Conservation (phyloP, 345 rosid species). For the Ricinus communis region DNA sequence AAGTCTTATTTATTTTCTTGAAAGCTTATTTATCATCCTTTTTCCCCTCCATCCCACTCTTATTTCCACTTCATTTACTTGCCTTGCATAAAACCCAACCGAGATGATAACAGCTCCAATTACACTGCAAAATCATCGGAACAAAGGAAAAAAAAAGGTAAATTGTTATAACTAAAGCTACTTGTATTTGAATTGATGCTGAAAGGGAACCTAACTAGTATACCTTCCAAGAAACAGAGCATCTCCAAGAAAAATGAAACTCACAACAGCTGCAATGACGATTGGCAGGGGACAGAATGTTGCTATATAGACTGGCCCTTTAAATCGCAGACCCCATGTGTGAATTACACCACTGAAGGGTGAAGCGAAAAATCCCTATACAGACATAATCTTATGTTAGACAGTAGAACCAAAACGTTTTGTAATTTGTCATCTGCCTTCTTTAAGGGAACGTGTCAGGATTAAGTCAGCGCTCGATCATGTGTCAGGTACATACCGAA, state of each 20-base stretch:
- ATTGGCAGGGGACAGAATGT: slow-evolving; percentile 29
- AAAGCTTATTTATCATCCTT: slow-evolving; percentile 49
- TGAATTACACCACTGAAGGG: slow-evolving; percentile 12
- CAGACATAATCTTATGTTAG: no score
- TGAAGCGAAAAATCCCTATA: no score
- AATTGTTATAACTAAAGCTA: no score
- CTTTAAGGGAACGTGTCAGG: no score
- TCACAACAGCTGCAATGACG: slow-evolving; percentile 25
- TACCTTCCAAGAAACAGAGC: slow-evolving; percentile 29
- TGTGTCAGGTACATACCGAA: no score
- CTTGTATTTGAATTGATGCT: no score
- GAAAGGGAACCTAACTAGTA: no score
- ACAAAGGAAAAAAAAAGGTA: not conserved
- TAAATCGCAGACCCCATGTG: slow-evolving; percentile 16
- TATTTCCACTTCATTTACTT: no score
- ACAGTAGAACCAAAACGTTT: no score
- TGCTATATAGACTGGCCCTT: slow-evolving; percentile 26
- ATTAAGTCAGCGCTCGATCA: no score
- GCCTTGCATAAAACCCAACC: slow-evolving; percentile 70
- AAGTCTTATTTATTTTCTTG: no score
- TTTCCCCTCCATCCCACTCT: slow-evolving; percentile 88
- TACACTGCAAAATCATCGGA: slow-evolving; percentile 58
- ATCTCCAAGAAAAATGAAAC: slow-evolving; percentile 23
- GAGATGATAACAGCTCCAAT: slow-evolving; percentile 70
- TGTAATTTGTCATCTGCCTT: no score